A percentile compares a stretch with the other conserved stretches of the same genome.
These are phyloP conservation scores for Myriangium duriaei DNA, from an alignment of 2,329 filamentous ascomycete genomes.

Conservation along the genomic window DNA sequence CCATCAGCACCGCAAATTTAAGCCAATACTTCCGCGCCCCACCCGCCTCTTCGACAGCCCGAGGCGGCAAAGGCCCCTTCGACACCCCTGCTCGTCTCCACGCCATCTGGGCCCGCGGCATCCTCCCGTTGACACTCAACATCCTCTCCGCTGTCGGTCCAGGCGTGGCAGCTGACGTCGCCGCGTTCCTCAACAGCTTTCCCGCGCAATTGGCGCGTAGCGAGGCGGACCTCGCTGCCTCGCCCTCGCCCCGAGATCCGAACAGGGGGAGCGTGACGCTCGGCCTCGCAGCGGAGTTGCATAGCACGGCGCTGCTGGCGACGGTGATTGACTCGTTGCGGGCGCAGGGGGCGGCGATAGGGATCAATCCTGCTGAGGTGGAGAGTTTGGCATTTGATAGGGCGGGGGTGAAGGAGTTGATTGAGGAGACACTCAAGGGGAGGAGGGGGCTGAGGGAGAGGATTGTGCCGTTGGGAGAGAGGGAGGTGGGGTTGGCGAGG, in stretches of 20 bases:
- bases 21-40: slow-evolving; percentile 59
- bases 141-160: slow-evolving; percentile 69
- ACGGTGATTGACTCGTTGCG: slow-evolving; percentile 57
- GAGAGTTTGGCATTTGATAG: slow-evolving; percentile 65
- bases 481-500: slow-evolving; percentile 52
- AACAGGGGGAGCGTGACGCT: slow-evolving; percentile 56
- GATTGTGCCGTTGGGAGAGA: slow-evolving; percentile 58
- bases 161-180: slow-evolving; percentile 71
- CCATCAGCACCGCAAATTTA: slow-evolving; percentile 66
- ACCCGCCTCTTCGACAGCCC: not conserved
- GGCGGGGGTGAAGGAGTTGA: slow-evolving; percentile 59
- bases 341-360: slow-evolving; percentile 49
- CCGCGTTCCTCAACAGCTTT: slow-evolving; percentile 81
- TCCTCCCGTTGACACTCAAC: slow-evolving; percentile 81
- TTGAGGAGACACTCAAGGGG: slow-evolving; percentile 60
- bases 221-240: slow-evolving; percentile 57
- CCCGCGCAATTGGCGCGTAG: slow-evolving; percentile 63
- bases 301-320: slow-evolving; percentile 64
- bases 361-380: slow-evolving; percentile 49
- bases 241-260: slow-evolving; percentile 23
- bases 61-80: slow-evolving; percentile 64
- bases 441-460: slow-evolving; percentile 57
- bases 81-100: slow-evolving; percentile 68
- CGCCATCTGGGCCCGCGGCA: slow-evolving; percentile 76
- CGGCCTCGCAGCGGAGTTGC: slow-evolving; percentile 60